Base-by-base conservation (phyloP, 2,329 filamentous ascomycete genomes). In the Lomentospora prolificans region DNA sequence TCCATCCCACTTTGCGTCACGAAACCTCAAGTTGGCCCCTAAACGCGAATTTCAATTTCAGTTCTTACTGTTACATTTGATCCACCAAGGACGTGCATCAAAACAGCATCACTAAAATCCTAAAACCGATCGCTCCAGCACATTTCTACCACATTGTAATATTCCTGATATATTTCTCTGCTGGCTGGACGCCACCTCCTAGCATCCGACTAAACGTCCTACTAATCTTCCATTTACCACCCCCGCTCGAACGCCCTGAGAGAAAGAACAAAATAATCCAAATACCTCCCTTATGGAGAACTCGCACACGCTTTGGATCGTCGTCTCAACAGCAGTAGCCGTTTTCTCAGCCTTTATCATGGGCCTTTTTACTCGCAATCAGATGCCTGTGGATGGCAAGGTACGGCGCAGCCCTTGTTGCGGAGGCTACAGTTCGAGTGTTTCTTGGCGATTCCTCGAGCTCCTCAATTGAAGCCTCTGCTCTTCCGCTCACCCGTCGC, bases 361-460 rank as follows among this genome's bases (percentile, higher is more conserved):
- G 87, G 84, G 85, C n/a, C 66, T 85, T 58, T 86, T 89, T 57
- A 69, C 76, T 52, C 71, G 78, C 56, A 85, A 95, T 67, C 80
- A 90, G 59, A 90, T 97, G 74, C 82, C 85, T 53, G 88, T 96
- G 9, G 84, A 90, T 63, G 90, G 90, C 68, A 88, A 87, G 77
- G 91, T 94, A 68, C 65, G 3, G 50, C 19, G 22, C 8, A 9
- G 7, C 3, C 25, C 14, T 31, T 53, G 6, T 50, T 57, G n/a
- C n/a, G n/a, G n/a, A n/a, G n/a, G n/a, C n/a, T n/a, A n/a, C n/a
- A n/a, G n/a, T n/a, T n/a, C n/a, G n/a, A n/a, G n/a, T n/a, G n/a
- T n/a, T n/a, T n/a, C n/a, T n/a, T n/a, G n/a, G n/a, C n/a, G n/a
- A n/a, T n/a, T n/a, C n/a, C n/a, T n/a, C n/a, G n/a, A n/a, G n/a